These are phyloP conservation scores for Exophiala lecanii-corni DNA, from an alignment of 2,329 filamentous ascomycete genomes.

Conservation along the genomic window DNA sequence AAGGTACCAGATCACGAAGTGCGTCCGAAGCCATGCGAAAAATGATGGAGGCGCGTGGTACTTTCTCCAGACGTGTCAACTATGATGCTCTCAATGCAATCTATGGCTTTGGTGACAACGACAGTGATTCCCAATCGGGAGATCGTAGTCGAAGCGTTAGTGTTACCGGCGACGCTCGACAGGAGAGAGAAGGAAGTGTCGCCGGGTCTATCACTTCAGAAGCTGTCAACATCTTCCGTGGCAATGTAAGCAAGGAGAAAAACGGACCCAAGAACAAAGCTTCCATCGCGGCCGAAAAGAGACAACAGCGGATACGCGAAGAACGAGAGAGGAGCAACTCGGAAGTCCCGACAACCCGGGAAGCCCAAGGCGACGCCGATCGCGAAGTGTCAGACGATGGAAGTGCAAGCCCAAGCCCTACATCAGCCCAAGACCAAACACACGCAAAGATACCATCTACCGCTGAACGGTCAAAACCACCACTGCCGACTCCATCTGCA, in stretches of 20 bases:
- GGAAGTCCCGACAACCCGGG: not conserved
- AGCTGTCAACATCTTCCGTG: constrained; percentile 14
- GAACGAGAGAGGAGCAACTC: constrained; percentile 6
- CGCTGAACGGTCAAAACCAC: too few species aligned
- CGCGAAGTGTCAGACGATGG: not conserved
- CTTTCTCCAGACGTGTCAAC: constrained; percentile 25
- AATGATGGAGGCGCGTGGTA: constrained; percentile 26
- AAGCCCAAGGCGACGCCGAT: too few species aligned
- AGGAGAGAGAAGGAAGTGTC: constrained; percentile 15
- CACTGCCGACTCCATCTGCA: not conserved
- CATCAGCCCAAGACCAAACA: too few species aligned
- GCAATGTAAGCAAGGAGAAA: constrained; percentile 6
- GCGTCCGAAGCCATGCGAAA: constrained; percentile 22
- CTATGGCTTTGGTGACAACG: constrained; percentile 17
- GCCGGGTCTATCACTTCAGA: constrained; percentile 7
- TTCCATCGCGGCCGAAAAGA: constrained; percentile 7
- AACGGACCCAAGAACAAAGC: constrained; percentile 1
- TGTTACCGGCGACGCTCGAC: constrained; percentile 1
- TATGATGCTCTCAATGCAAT: constrained; percentile 23
- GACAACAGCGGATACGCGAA: constrained; percentile 1
- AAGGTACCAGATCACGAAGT: constrained; percentile 8
- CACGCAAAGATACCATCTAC: too few species aligned
- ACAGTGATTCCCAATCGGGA: constrained; percentile 12
- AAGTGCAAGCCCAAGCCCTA: not conserved
- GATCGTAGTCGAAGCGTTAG: constrained; percentile 14